Evolutionary conservation across 2,329 filamentous ascomycete genomes (phyloP), one percentile per base, ranked within the genome.

Genomic region (Fusarium sublunatum): DNA sequence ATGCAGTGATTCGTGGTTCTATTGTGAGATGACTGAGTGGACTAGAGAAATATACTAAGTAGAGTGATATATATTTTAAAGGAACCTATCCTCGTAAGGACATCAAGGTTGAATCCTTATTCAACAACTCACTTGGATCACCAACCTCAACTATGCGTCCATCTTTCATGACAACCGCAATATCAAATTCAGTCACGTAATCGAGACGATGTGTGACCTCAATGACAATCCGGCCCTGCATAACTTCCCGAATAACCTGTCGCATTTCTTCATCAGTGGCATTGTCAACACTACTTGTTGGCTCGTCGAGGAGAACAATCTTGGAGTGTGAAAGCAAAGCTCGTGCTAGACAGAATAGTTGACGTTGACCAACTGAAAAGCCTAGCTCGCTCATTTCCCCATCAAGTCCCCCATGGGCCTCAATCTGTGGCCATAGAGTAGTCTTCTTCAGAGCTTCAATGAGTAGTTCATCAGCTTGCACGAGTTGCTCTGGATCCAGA

Each of bases 271-370:
- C 44, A 15, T 75, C 69, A 0, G 74, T 76, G 2, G 50, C 46
- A 6, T 50, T 58, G 22, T 76, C 74, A 6, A 76, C 64, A 41
- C 68, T 74, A 5, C 72, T 74, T 5, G 71, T 75, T 22, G 73
- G 70, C 44, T 76, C 75, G 24, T 76, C 74, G 0, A 76, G 55
- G 1, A 76, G 49, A 0, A 76, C 35, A 3, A 82, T 65, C 2
- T 71, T 73, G 3, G 56, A 52, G 0, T 35, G 38, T 2, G 43
- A 58, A 35, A 83, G 62, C 12, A 83, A 67, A 0, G 81, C 78
- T 44, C 83, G 70, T 0, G 82, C 81, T 1, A 85, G 70, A 36
- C 77, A 78, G 46, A 85, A 80, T 0, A 85, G 70, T 58, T 84
- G 82, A 19, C 74, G 69, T 56, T 84, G 77, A 1, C 82, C 82